These are phyloP conservation scores for Trichoderma sp. DNA, from an alignment of 2,329 filamentous ascomycete species.

Conservation along the genomic window DNA sequence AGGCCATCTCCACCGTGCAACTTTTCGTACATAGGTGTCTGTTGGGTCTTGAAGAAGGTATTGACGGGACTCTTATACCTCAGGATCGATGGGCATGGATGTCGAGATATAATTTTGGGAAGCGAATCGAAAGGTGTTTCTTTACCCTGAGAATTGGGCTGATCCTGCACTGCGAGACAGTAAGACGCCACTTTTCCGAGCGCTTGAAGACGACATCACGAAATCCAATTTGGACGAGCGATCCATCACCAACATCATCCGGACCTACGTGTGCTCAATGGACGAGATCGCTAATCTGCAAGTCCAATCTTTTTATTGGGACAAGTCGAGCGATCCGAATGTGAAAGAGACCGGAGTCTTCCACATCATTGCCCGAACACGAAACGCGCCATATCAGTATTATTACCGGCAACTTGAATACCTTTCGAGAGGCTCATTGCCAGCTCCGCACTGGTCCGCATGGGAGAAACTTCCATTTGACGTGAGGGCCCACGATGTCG, in stretches of 20 bases:
- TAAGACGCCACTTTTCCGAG: neutral
- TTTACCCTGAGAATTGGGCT: slow-evolving; percentile 20
- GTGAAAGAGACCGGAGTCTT: neutral
- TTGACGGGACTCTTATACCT: neutral
- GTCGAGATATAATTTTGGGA: slow-evolving; percentile 12
- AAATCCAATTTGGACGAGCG: neutral
- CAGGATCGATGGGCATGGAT: slow-evolving; percentile 11
- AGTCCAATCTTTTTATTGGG: neutral
- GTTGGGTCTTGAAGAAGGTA: slow-evolving; percentile 10
- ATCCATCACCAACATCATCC: neutral
- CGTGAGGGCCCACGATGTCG: neutral
- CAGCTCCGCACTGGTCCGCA: neutral
- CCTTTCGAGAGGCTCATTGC: no score
- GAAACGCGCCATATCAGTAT: neutral
- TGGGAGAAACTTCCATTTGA: neutral
- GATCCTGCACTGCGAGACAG: slow-evolving; percentile 14
- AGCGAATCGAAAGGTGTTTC: slow-evolving; percentile 13
- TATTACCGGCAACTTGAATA: neutral
- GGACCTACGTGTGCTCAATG: neutral
- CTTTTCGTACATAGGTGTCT: slow-evolving; percentile 22
- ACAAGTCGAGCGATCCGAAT: neutral
- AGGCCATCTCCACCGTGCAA: slow-evolving; percentile 21
- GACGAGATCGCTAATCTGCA: slow-evolving; percentile 4
- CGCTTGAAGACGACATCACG: neutral
- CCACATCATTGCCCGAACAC: neutral